These are phyloP conservation scores for Stephania cephalantha DNA, from an alignment of 164 flowering plant species.

Conservation along the genomic window DNA sequence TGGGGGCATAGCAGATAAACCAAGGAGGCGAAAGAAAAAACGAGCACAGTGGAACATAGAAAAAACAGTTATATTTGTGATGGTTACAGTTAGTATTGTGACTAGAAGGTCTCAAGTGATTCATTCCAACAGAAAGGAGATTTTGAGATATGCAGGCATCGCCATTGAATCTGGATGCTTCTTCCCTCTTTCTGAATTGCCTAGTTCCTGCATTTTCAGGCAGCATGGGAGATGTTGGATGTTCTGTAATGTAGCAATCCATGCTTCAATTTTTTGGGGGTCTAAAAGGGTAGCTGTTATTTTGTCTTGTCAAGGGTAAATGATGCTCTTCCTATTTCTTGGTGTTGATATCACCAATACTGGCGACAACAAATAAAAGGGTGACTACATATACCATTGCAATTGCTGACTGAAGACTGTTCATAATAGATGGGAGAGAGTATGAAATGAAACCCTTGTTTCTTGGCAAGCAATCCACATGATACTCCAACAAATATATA, in stretches of 20 bases:
- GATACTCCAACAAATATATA: slow-evolving; percentile 10
- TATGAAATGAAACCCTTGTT: slow-evolving; percentile 6
- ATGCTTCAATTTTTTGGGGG: slow-evolving; percentile 17
- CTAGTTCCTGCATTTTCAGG: slow-evolving; percentile 17
- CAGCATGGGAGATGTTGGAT: slow-evolving; percentile 22
- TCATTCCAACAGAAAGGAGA: slow-evolving; percentile 12
- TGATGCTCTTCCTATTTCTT: slow-evolving; percentile 13
- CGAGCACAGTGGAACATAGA: neutral
- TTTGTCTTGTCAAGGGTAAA: slow-evolving; percentile 16
- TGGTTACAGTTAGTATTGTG: slow-evolving; percentile 14
- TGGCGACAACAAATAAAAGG: slow-evolving; percentile 12
- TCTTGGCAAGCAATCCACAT: slow-evolving; percentile 15
- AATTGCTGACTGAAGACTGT: slow-evolving; percentile 5
- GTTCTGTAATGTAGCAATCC: slow-evolving; percentile 28
- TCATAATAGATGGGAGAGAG: neutral
- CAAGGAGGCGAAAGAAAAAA: slow-evolving; percentile 11
- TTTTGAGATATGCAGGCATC: slow-evolving; percentile 7
- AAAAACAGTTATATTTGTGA: slow-evolving; percentile 9
- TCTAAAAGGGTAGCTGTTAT: slow-evolving; percentile 16
- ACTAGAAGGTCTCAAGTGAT: slow-evolving; percentile 10
- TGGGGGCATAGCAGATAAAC: slow-evolving; percentile 47
- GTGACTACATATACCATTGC: slow-evolving; percentile 8
- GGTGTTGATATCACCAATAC: slow-evolving; percentile 7
- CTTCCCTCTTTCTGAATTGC: slow-evolving; percentile 7
- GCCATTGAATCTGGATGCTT: slow-evolving; percentile 9